Evolutionary conservation across 495 filamentous ascomycete species (phyloP), one percentile per base, ranked within the genome.

Genomic region (Penicillium goetzii): DNA sequence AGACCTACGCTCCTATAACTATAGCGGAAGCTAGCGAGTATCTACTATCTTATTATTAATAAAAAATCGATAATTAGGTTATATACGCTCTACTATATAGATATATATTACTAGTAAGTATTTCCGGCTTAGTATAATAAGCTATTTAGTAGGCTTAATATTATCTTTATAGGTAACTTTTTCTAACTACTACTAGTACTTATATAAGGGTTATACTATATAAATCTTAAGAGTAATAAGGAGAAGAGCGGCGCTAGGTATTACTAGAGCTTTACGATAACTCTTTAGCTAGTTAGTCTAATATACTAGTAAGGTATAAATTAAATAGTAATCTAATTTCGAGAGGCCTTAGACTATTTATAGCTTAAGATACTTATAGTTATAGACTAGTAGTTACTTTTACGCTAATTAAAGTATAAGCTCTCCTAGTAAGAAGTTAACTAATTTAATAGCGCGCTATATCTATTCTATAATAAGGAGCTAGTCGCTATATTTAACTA

Each of bases 141-240:
- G 36, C 36, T 40, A 40, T 40, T 40, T 40, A 40, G 36, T 40
- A 40, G 36, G 36, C 36, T 40, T 40, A 40, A 40, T 40, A 40
- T 40, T 40, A 40, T 40, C 15, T 15, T 40, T 40, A 40, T 40
- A 40, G 36, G 15, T 40, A 40, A 40, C 36, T 40, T 40, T 40
- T 40, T 40, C 15, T 40, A 40, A 15, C 36, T 40, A 40, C 15
- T 15, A 8, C 36, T 40, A 40, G 36, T 40, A 40, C 8, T 8
- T 40, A 40, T 8, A 40, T 40, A 40, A 8, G 36, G 36, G 15
- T 40, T 15, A 8, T 40, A 40, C 15, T 40, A 8, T 8, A 15
- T 40, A 40, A 8, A 40, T 40, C 36, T 40, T 40, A 40, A 8
- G 15, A 8, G 36, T 8, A 40, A 40, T 40, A 8, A 8, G 8